phyloP scores from a whole-genome alignment of 2,329 filamentous ascomycete species.

The Beauveria varroae region DNA sequence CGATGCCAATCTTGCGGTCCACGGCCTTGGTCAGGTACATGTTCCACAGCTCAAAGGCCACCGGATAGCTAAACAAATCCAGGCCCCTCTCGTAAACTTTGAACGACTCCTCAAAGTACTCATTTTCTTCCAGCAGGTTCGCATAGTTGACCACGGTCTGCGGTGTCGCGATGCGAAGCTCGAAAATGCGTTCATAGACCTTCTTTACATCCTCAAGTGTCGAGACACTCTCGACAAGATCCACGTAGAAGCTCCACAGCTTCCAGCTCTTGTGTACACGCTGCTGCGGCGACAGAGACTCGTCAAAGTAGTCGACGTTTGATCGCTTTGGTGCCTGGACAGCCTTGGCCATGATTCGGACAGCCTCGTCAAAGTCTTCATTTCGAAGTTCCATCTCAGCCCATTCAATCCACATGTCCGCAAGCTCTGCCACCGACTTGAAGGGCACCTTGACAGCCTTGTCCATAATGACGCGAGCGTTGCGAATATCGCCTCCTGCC shows the following conservation, averaged over 20 bases:
- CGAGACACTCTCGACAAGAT: slow-evolving; percentile 90
- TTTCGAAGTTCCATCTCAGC: slow-evolving; percentile 95
- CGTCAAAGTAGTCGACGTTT: slow-evolving; percentile 99
- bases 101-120: slow-evolving; percentile 96
- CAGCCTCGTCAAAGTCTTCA: slow-evolving; percentile 91
- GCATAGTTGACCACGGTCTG: slow-evolving; percentile 99
- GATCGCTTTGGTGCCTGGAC: slow-evolving; percentile 94
- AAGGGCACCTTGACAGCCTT: slow-evolving; percentile 97
- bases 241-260: slow-evolving; percentile 98
- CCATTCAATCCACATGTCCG: slow-evolving; percentile 99
- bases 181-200: slow-evolving; percentile 96
- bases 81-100: slow-evolving; percentile 94
- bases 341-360: slow-evolving; percentile 94
- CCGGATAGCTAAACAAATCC: slow-evolving; percentile 97
- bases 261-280: slow-evolving; percentile 99
- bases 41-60: slow-evolving; percentile 98
- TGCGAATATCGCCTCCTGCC: slow-evolving; percentile 72
- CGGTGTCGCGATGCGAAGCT: slow-evolving; percentile 93
- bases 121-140: slow-evolving; percentile 86
- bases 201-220: slow-evolving; percentile 86
- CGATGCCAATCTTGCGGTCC: slow-evolving; percentile 91
- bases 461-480: slow-evolving; percentile 87
- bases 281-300: slow-evolving; percentile 87
- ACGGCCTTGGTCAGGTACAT: slow-evolving; percentile 96
- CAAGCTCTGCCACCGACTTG: slow-evolving; percentile 93